These are phyloP conservation scores for Geotrichum restrictum DNA, from an alignment of 1,139 yeast genomes.

Conservation along the genomic window DNA sequence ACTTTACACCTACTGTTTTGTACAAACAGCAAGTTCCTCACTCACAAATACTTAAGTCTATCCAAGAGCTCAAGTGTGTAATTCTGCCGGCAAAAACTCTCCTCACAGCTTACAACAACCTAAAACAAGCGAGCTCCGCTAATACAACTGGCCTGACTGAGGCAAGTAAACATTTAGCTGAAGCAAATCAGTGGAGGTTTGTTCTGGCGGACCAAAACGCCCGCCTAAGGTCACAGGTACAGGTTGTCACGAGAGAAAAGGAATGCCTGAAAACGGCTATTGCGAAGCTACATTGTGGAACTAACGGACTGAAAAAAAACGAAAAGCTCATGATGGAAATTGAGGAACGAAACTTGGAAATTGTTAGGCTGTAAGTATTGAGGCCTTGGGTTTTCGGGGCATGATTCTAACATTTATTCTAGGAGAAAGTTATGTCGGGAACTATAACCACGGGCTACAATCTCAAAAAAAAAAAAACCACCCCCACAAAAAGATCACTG, in stretches of 20 bases:
- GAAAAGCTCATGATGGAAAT: slow-evolving; percentile 18
- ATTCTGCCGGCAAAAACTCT: slow-evolving; percentile 18
- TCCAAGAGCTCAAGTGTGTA: slow-evolving; percentile 8
- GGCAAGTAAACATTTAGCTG: slow-evolving; percentile 7
- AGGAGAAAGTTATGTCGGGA: slow-evolving; percentile 5
- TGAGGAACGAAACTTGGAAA: slow-evolving; percentile 18
- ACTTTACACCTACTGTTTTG: background rate
- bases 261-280: slow-evolving; percentile 17
- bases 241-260: slow-evolving; percentile 18
- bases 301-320: slow-evolving; percentile 20
- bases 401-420: background rate
- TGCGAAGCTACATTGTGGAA: slow-evolving; percentile 20
- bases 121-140: slow-evolving; percentile 12
- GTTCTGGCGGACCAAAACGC: slow-evolving; percentile 19
- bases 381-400: background rate
- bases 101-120: slow-evolving; percentile 15
- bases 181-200: slow-evolving; percentile 17
- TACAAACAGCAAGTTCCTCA: no score
- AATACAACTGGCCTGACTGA: slow-evolving; percentile 3
- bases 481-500: background rate
- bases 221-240: slow-evolving; percentile 5
- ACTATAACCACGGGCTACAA: background rate
- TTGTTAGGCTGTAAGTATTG: slow-evolving; percentile 14
- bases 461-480: background rate
- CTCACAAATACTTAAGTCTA: background rate